phyloP scores from a whole-genome alignment of 2,329 filamentous ascomycete species.

The Botrytis galanthina region DNA sequence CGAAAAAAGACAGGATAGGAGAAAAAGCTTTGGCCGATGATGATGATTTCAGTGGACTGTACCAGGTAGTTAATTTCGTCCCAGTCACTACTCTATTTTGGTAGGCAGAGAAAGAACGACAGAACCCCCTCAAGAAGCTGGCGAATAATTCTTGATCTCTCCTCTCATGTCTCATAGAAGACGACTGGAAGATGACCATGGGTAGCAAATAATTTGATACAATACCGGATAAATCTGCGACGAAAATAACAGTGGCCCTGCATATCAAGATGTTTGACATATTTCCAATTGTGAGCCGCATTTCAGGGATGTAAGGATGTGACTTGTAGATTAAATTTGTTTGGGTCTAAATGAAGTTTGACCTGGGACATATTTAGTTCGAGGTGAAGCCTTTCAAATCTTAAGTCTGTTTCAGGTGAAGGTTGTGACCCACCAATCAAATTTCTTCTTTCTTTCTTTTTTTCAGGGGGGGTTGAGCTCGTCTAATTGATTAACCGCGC shows the following conservation, averaged over 20 bases:
- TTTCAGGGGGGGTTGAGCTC: constrained; percentile 12
- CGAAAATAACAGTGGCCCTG: constrained; percentile 2
- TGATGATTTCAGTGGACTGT: constrained; percentile 2
- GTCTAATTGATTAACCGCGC: constrained; percentile 20
- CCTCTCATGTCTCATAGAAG: constrained; percentile 4
- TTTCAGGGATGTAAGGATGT: constrained; percentile 1
- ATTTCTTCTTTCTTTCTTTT: neutral
- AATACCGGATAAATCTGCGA: constrained; percentile 6
- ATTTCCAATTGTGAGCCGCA: neutral
- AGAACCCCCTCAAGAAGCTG: neutral
- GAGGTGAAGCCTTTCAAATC: constrained; percentile 10
- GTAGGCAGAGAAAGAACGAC: neutral
- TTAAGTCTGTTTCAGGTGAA: constrained; percentile 20
- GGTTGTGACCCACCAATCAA: constrained; percentile 15
- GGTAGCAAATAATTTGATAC: neutral
- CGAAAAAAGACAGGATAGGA: constrained; percentile 17
- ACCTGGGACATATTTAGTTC: constrained; percentile 16
- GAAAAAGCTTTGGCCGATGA: constrained; percentile 14
- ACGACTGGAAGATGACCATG: neutral
- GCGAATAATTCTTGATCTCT: neutral
- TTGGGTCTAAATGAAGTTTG: constrained; percentile 11
- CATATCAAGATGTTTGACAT: constrained; percentile 12
- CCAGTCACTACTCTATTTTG: neutral
- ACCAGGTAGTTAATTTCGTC: neutral
- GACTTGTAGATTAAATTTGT: constrained; percentile 4